A percentile compares a stretch with the other conserved stretches of the same genome.
Conservation (phyloP, 2,329 filamentous ascomycete genomes). For the Elsinoe necatrix region DNA sequence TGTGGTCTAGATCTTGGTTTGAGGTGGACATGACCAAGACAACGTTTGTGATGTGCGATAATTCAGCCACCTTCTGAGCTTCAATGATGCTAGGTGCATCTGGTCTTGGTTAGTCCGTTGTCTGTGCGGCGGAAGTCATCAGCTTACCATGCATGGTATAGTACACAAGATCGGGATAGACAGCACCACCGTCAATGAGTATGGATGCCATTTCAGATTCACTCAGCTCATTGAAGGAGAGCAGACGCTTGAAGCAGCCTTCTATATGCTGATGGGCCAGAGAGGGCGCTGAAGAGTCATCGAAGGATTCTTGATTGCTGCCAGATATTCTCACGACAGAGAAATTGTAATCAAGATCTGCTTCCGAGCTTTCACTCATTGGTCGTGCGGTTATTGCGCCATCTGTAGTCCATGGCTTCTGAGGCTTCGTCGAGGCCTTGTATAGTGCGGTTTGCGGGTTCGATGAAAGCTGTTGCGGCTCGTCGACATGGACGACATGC, state of each 20-base stretch:
- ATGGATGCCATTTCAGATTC: constrained; percentile 69
- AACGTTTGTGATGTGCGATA: background rate
- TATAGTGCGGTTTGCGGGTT: background rate
- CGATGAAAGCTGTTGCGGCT: constrained; percentile 25
- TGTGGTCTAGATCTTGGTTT: background rate
- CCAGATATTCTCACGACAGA: constrained; percentile 72
- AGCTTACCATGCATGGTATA: constrained; percentile 54
- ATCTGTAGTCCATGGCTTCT: constrained; percentile 26
- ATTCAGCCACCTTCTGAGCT: background rate
- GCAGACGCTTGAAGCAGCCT: constrained; percentile 55
- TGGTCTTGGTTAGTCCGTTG: background rate
- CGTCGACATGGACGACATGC: constrained; percentile 89
- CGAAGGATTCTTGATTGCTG: constrained; percentile 50
- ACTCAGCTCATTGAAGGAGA: constrained; percentile 52
- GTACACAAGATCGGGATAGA: constrained; percentile 75
- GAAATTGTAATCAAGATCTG: constrained; percentile 79
- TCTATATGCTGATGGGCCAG: constrained; percentile 55
- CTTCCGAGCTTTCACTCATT: constrained; percentile 58
- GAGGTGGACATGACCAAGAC: background rate
- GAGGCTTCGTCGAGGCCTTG: constrained; percentile 13
- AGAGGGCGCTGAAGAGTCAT: constrained; percentile 27
- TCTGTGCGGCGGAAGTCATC: background rate
- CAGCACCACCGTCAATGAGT: constrained; percentile 71
- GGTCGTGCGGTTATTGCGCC: constrained; percentile 53
- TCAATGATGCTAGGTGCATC: background rate